Conservation (phyloP, 2,329 filamentous ascomycete species). For the Aureobasidium sp. region DNA sequence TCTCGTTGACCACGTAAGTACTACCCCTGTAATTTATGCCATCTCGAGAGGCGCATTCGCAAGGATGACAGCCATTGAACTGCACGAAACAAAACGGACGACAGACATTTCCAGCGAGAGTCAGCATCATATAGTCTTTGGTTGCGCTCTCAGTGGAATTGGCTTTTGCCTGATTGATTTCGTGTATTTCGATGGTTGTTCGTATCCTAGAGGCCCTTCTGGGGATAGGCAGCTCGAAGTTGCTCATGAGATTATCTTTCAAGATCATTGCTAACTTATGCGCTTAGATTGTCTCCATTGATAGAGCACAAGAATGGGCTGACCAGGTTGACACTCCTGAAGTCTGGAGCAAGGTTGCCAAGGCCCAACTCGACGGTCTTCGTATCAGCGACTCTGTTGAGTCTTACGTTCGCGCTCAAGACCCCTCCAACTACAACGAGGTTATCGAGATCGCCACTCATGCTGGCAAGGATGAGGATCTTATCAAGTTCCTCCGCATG, state of each 20-base stretch:
- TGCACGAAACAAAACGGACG: background rate
- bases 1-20: constrained; percentile 73
- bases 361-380: constrained; percentile 93
- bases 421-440: constrained; percentile 87
- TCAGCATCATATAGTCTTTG: background rate
- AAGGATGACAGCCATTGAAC: background rate
- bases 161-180: background rate
- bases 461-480: constrained; percentile 94
- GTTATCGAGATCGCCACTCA: constrained; percentile 94
- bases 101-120: background rate
- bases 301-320: constrained; percentile 89
- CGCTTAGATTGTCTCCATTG: constrained; percentile 67
- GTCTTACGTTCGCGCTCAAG: constrained; percentile 91
- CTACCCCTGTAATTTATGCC: background rate
- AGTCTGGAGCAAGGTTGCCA: constrained; percentile 97
- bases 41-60: background rate
- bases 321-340: constrained; percentile 89
- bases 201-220: background rate
- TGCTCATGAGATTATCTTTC: too few relatives aligned
- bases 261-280: background rate
- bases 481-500: constrained; percentile 96
- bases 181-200: background rate
- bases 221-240: too few relatives aligned
- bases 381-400: constrained; percentile 88
- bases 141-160: background rate